Evolutionary conservation across 2,329 filamentous ascomycete species (phyloP), one percentile per base, ranked within the genome.

Genomic region (Zasmidium citrigriseum): DNA sequence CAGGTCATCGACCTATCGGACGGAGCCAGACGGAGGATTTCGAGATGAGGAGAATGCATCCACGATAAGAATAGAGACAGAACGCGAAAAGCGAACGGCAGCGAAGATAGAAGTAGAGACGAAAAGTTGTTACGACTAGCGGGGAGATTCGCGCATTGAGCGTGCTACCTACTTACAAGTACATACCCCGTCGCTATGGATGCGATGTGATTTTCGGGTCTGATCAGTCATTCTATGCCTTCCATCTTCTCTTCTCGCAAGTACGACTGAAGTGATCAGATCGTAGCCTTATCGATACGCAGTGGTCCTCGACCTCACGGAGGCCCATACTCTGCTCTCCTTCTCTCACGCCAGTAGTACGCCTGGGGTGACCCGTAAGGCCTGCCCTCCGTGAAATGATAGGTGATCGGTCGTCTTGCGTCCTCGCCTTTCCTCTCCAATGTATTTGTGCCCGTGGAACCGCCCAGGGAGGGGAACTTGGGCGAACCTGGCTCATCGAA

Each of bases 11-110:
- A 47, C 34, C 48, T n/a, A 46, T 64, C 21, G 54, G 54, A 10
- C 57, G 68, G 41, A 67, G 62, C 47, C 67, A 67, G 61, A 70
- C 69, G 50, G 66, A 70, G 46, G 59, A 68, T 52, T 69, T 65
- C 49, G 69, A 67, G 59, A 64, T 68, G 66, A 69, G 64, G 59
- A 58, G 59, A 34, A 29, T 64, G 68, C 55, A 53, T 44, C 55
- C 34, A 51, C 11, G 22, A 57, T 51, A 25, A 51, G 25, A 25
- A 10, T 25, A 48, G 46, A 4, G 22, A 29, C 27, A 29, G 27
- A 29, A 29, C n/a, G n/a, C n/a, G n/a, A n/a, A n/a, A n/a, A n/a
- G n/a, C n/a, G n/a, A n/a, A n/a, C n/a, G n/a, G n/a, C n/a, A n/a
- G n/a, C n/a, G n/a, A n/a, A n/a, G n/a, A n/a, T n/a, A n/a, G n/a